Conservation (phyloP, 2,329 filamentous ascomycete genomes). For the Leptographium procerum region DNA sequence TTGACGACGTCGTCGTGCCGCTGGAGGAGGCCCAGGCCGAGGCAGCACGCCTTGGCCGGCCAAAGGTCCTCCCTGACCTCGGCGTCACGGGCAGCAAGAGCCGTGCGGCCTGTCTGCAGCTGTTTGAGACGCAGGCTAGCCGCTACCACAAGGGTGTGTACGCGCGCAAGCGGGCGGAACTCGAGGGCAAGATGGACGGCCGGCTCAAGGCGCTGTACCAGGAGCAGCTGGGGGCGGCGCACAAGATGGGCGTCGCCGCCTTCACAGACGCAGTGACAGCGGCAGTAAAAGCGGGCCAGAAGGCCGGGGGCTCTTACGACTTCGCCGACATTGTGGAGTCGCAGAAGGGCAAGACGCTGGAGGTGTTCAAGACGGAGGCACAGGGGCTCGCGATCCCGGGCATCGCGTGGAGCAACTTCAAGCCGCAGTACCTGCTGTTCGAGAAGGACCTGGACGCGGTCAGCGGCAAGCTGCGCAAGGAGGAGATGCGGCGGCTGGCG, state of each 20-base stretch:
- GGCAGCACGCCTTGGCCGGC: constrained; percentile 58
- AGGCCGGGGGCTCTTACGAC: constrained; percentile 81
- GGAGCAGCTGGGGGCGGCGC: constrained; percentile 76
- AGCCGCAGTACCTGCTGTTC: constrained; percentile 66
- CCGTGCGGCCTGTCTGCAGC: constrained; percentile 60
- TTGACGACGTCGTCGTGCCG: constrained; percentile 71
- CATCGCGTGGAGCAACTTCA: constrained; percentile 80
- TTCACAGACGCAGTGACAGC: constrained; percentile 82
- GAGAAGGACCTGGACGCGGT: constrained; percentile 87
- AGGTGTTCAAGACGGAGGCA: constrained; percentile 66
- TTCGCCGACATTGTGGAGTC: constrained; percentile 86
- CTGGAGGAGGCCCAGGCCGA: constrained; percentile 80
- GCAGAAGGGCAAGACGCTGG: constrained; percentile 67
- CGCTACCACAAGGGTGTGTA: constrained; percentile 97
- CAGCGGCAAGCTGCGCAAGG: constrained; percentile 72
- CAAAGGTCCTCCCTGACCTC: constrained; percentile 61
- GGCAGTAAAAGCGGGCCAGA: constrained; percentile 85
- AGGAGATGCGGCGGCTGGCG: constrained; percentile 90
- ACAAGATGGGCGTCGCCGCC: constrained; percentile 72
- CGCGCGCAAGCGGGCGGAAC: constrained; percentile 68
- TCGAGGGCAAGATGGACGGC: constrained; percentile 78
- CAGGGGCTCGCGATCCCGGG: constrained; percentile 64
- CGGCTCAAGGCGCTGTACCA: constrained; percentile 79
- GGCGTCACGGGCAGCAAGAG: constrained; percentile 63
- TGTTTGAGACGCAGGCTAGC: constrained; percentile 85